Evolutionary conservation across 2,329 filamentous ascomycete species (phyloP), one percentile per base, ranked within the genome.

Genomic region (Alternaria longipes): DNA sequence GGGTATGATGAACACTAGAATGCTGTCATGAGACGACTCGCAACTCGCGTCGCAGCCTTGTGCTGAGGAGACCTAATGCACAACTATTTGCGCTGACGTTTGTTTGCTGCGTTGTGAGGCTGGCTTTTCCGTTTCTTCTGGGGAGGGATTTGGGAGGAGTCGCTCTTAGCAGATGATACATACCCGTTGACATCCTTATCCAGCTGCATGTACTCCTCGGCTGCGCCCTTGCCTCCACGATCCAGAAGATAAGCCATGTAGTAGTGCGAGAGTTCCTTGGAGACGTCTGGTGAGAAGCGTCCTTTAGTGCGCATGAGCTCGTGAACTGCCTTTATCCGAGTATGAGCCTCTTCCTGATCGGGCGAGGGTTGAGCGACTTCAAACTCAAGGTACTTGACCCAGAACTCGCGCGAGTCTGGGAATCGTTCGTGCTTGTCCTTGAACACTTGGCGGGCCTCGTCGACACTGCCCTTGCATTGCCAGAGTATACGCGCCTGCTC

Each of bases 191-290:
- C 87, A 77, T 97, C 91, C 44, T 89, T 87, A 75, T 99, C 94
- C 36, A 98, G 83, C 60, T 85, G 82, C 74, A 97, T 84, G 77
- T 94, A 97, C 70, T 94, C 90, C 79, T 93, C 92, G 82, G 96
- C 94, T 2, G 92, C 87, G 32, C 94, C 88, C 76, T 93, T 91
- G 62, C 88, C 89, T 14, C 94, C 94, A 55, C 91, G 86, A 70
- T 96, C 90, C 65, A 97, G 87, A 36, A 99, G 84, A 74, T 95
- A 97, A 12, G 85, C 83, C 83, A 97, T 88, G 78, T 98, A 99
- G 56, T 85, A 82, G 63, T 91, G 86, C 41, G 90, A 89, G 5
- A 99, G 81, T 45, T 93, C 90, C 76, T 90, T 91, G 78, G 94
- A 90, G 1, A 87, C 85, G 0, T 86, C 79, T 1, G 86, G 76